Base-by-base conservation (phyloP, 352 stramenopile species). In the Globisporangium barbulae region DNA sequence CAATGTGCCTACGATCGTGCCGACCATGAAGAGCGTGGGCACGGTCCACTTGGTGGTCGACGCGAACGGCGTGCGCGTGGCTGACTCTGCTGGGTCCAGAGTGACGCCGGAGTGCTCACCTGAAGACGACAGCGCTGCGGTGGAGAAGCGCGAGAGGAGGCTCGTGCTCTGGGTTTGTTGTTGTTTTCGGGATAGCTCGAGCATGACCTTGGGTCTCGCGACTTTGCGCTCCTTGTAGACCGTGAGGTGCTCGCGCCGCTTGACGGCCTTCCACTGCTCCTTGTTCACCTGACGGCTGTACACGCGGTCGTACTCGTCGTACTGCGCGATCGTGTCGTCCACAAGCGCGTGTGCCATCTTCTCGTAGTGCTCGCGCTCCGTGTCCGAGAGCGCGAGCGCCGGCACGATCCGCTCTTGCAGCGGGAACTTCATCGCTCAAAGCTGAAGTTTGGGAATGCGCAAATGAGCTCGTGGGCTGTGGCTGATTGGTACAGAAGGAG, bases 21-120 rank as follows among this genome's bases (percentile, higher is more conserved):
- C 82, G 15, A 85, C 62, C 41, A 86, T 68, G n/a, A 86, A 57
- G 48, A 90, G 65, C 22, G 72, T 83, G 0, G 77, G 79, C 28
- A 74, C 73, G 1, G 52, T 61, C 49, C 60, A 65, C 10, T 65
- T 54, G 3, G 57, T 39, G 19, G 30, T 55, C 25, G 56, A 62
- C 56, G 56, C 56, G 9, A 53, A 53, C 33, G 59, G 48, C 15
- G 15, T 37, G 22, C 25, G 47, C 5, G 47, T 53, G 3, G 22
- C 22, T 21, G 12, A 22, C 45, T 52, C 10, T 15, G 15, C 19
- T 25, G 28, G 9, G 21, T 53, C n/a, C 30, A n/a, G 10, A 28
- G 12, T 7, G 52, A 45, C 4, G n/a, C 31, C 17, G 9, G 52
- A 45, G 7, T 30, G 19, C 2, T 37, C 31, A 8, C 2, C 31